phyloP scores from a whole-genome alignment of 441 rosid species.

The Iberis amara region DNA sequence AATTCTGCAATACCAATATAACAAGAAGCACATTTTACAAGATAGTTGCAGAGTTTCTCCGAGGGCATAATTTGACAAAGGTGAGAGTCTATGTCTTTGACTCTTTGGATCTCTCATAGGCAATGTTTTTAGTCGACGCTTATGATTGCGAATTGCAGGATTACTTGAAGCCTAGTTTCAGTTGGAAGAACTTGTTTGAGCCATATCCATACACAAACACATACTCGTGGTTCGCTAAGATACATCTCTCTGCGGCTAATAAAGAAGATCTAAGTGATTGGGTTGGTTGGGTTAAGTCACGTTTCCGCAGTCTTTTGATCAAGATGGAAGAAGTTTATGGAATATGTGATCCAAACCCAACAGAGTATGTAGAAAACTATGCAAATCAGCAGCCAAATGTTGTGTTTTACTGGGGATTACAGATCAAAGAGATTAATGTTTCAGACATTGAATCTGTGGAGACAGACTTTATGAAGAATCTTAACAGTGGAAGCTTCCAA shows the following conservation, averaged over 20 bases:
- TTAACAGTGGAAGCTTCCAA: conserved; percentile 32
- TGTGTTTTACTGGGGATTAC: conserved; percentile 51
- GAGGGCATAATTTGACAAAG: conserved; percentile 44
- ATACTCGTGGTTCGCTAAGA: conserved; percentile 44
- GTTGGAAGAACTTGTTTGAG: conserved; percentile 42
- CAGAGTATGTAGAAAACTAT: conserved; percentile 37
- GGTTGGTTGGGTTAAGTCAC: conserved; percentile 70
- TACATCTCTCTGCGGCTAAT: conserved; percentile 41
- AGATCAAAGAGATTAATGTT: conserved; percentile 28
- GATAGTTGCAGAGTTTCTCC: conserved; percentile 49
- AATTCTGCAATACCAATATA: conserved; percentile 47
- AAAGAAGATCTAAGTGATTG: conserved; percentile 46
- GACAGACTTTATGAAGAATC: conserved; percentile 37
- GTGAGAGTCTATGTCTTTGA: conserved; percentile 26
- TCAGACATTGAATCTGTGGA: conserved; percentile 32
- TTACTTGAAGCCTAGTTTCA: conserved; percentile 35
- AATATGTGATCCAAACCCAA: conserved; percentile 47
- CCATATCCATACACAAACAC: conserved; percentile 42
- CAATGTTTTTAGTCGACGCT: not conserved
- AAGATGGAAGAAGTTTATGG: conserved; percentile 48
- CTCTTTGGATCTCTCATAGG: not conserved
- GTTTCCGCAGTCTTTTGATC: conserved; percentile 42
- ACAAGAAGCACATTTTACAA: conserved; percentile 53
- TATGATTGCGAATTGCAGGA: conserved; percentile 32
- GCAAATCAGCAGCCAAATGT: conserved; percentile 34